Evolutionary conservation across 2,329 filamentous ascomycete genomes (phyloP).

Genomic region (Thielaviopsis punctulata): DNA sequence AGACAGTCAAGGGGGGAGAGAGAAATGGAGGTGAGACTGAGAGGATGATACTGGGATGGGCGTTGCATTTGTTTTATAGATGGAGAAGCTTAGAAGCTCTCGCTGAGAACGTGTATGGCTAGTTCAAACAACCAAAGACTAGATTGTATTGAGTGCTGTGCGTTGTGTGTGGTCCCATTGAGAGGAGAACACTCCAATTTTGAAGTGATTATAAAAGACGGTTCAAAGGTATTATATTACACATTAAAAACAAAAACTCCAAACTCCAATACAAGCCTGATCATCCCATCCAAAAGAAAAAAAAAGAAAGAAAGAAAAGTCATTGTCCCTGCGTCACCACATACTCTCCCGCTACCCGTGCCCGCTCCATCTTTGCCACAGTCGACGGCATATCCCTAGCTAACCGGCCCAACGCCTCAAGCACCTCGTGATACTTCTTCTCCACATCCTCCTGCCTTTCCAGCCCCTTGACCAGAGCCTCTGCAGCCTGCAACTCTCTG

Average conservation of each 20-base stretch:
- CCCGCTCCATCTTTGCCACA: conserved; percentile 48
- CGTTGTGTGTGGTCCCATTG: background rate
- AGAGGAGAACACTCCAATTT: no score
- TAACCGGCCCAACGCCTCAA: conserved; percentile 33
- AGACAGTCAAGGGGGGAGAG: no score
- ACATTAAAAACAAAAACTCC: background rate
- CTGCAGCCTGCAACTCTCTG: conserved; percentile 18
- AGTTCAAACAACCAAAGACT: background rate
- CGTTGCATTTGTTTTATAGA: background rate
- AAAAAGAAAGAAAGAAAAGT: background rate
- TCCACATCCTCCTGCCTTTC: conserved; percentile 32
- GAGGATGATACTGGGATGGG: background rate
- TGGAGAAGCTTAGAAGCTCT: background rate
- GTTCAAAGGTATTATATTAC: background rate
- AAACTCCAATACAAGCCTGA: background rate
- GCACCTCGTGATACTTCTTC: conserved; percentile 27
- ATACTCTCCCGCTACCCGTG: conserved; percentile 41
- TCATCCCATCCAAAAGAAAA: background rate
- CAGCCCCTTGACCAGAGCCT: conserved; percentile 21
- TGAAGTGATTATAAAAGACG: background rate
- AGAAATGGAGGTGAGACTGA: background rate
- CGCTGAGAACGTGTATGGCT: background rate
- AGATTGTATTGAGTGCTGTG: no score
- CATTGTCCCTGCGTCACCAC: conserved; percentile 25
- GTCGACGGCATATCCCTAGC: conserved; percentile 44